Base-by-base conservation (phyloP, 805 yeast species). In the Komagataella pastoris region DNA sequence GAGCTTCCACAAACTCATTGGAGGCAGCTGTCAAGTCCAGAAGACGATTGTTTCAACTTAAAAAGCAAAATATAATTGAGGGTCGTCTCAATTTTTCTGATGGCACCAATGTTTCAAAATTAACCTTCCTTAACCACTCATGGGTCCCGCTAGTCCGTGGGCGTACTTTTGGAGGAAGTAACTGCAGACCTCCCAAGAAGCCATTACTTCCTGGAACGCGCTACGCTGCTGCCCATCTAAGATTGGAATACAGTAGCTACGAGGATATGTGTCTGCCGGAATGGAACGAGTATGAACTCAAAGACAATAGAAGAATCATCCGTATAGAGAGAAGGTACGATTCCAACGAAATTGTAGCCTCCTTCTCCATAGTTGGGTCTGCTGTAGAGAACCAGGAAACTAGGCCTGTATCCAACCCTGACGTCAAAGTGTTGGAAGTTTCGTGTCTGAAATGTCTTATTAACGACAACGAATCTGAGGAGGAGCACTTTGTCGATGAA, bases 281-380 rank as follows among this genome's bases (percentile, higher is more conserved):
- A 40, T 81, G 85, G 86, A 62, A 61, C 30, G 57, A 52, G 7
- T 57, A 57, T 43, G 86, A 81, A 61, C 59, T 57, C 47, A 58
- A 55, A 8, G 85, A 81, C 55, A 68, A 71, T 52, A 67, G 86
- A 54, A 68, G 86, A 55, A 79, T 81, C 30, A 71, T 81, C 17
- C 66, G 85, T 46, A 69, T 81, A 46, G 83, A 80, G 61, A 68
- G 84, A 52, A 61, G 66, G 43, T 85, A 80, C 61, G 58, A 66
- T 36, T 76, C 75, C 2, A 66, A 74, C 19, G 67, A 69, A 51
- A 68, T 81, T 30, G 61, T 64, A 23, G 81, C 75, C 17, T 64
- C 69, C 43, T 80, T 81, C 56, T 67, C 71, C 48, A 74, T 80
- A 47, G 69, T 78, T 49, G 81, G 81, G 2, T 60, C 75, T 52